Base-by-base conservation (phyloP, 371 early-diverging fungal species). In the Conidiobolus coronatus region DNA sequence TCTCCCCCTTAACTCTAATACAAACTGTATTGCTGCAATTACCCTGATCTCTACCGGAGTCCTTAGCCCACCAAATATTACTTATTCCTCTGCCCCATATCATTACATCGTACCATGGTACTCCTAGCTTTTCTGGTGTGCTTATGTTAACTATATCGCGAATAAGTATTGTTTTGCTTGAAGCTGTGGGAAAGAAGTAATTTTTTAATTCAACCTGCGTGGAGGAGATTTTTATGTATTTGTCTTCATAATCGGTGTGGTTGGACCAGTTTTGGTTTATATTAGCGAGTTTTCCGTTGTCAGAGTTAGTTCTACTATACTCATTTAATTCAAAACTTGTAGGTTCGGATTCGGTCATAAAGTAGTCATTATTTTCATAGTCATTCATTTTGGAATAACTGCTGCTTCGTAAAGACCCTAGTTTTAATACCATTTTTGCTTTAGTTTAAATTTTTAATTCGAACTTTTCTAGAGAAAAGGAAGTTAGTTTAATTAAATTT, bases 41-140 rank as follows among this genome's bases (percentile, higher is more conserved):
- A 13, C 20, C 37, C 0, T 7, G n/a, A 15, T 37, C 48, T 17
- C 48, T 11, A 6, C 20, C 23, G 22, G 36, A 17, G 39, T 47
- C 48, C 20, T 47, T 47, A 24, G 48, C 48, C 48, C 48, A 47
- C 48, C 48, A 47, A 14, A 47, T 47, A 2, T 22, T 21, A 37
- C 19, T 38, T 1, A 24, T 37, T 13, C 48, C 48, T 40, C 48
- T 14, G 9, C 48, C 48, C 48, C 48, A 47, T n/a, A 37, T 47
- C 48, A 47, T 47, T 4, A 15, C 6, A 37, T 47, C 40, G 40
- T 40, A 47, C 48, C 48, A 47, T 3, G 18, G 48, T 5, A 47
- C 22, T 12, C 36, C 14, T 29, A 47, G 20, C 7, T 11, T 14
- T 14, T 47, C 48, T 12, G 48, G 48, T 24, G 48, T 47, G 1